Percentiles rank a stretch among this genome's conserved stretches.
phyloP scores from a whole-genome alignment of 768 basidiomycete species.

The Amanita jacksonii region DNA sequence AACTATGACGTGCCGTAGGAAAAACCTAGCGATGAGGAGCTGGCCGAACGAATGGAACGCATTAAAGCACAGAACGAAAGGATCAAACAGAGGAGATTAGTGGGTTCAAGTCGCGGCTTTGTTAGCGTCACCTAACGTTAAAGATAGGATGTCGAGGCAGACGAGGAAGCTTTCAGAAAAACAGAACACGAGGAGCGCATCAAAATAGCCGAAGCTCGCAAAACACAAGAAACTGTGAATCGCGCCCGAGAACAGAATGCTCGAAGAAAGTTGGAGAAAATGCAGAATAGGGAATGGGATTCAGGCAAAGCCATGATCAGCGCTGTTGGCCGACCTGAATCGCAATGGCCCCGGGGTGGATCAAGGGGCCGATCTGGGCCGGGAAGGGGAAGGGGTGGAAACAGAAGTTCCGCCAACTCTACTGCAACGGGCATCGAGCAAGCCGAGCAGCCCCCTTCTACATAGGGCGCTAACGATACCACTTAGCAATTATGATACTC shows the following conservation, averaged over 20 bases:
- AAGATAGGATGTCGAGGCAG: slow-evolving; percentile 60
- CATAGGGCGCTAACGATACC: slow-evolving; percentile 1
- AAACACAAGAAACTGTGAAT: slow-evolving; percentile 61
- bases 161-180: slow-evolving; percentile 70
- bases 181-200: slow-evolving; percentile 55
- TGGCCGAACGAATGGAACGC: slow-evolving; percentile 57
- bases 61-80: slow-evolving; percentile 69
- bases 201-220: slow-evolving; percentile 46
- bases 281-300: slow-evolving; percentile 76
- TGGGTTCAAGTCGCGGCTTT: slow-evolving; percentile 20
- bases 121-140: neutral
- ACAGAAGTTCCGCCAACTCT: neutral
- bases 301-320: slow-evolving; percentile 44
- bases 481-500: neutral
- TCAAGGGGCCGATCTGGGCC: slow-evolving; percentile 25
- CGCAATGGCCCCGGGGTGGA: slow-evolving; percentile 18
- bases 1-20: slow-evolving; percentile 33
- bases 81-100: slow-evolving; percentile 61
- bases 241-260: slow-evolving; percentile 71
- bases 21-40: slow-evolving; percentile 58
- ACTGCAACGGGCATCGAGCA: no score
- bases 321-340: neutral
- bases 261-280: slow-evolving; percentile 73
- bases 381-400: slow-evolving; percentile 15
- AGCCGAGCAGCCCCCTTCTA: neutral